Percentiles rank a stretch among this genome's conserved stretches.
These are phyloP conservation scores for Trichocomaceae sp. DNA, from an alignment of 2,329 filamentous ascomycete species.

Conservation along the genomic window DNA sequence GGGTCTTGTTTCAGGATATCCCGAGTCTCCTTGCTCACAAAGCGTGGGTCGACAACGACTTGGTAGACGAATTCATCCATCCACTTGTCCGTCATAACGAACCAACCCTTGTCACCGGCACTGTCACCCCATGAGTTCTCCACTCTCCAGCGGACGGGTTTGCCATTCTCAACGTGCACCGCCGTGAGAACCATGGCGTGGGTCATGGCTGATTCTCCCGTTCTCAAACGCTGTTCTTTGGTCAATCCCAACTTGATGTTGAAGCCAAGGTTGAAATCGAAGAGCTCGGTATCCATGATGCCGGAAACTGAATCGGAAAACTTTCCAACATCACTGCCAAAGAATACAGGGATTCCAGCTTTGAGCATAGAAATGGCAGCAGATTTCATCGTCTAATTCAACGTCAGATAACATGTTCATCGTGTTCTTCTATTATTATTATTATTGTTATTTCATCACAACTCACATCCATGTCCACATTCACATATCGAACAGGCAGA, in stretches of 20 bases:
- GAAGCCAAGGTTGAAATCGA: slow-evolving; percentile 79
- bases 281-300: slow-evolving; percentile 72
- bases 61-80: slow-evolving; percentile 80
- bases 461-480: slow-evolving; percentile 59
- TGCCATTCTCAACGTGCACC: slow-evolving; percentile 66
- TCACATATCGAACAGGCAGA: slow-evolving; percentile 70
- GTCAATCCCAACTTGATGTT: slow-evolving; percentile 65
- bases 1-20: slow-evolving; percentile 66
- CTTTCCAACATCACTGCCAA: slow-evolving; percentile 81
- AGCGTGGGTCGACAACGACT: slow-evolving; percentile 70
- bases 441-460: background rate
- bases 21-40: slow-evolving; percentile 58
- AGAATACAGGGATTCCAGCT: slow-evolving; percentile 75
- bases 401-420: background rate
- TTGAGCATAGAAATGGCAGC: slow-evolving; percentile 72
- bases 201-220: slow-evolving; percentile 76
- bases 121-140: slow-evolving; percentile 76
- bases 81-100: slow-evolving; percentile 79
- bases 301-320: slow-evolving; percentile 62
- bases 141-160: slow-evolving; percentile 71
- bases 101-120: slow-evolving; percentile 72
- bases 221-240: slow-evolving; percentile 67
- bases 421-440: background rate
- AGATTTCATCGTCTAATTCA: slow-evolving; percentile 54
- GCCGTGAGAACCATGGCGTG: slow-evolving; percentile 89